Evolutionary conservation across 1,139 yeast species (phyloP), one percentile per base, ranked within the genome.

Genomic region (Wickerhamomyces sp.): DNA sequence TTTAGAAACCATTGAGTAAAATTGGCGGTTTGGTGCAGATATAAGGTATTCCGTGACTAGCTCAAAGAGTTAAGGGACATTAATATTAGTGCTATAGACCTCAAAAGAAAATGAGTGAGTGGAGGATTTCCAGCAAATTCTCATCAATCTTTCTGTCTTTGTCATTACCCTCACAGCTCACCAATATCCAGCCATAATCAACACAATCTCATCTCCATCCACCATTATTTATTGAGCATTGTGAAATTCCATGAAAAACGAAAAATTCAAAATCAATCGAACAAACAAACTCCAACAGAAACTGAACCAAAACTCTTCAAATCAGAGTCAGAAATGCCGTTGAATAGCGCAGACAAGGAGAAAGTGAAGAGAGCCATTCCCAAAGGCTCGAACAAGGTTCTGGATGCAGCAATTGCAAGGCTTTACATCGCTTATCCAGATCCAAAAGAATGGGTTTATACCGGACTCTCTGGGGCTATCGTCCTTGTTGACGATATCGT

Each of bases 331-430:
- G 31, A 13, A 29, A 49, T 51, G 54, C 27, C 54, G 35, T 68
- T 89, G 43, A 78, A 80, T 35, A 68, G 84, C 37, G 75, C 75
- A 11, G 97, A 91, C 64, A 90, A 89, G 64, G 96, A 90, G 60
- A 83, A 85, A 62, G 80, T 93, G 65, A 91, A 91, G 62, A 72
- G 97, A 49, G 89, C 84, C 29, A 75, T 93, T 44, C 98, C 99
- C 41, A 90, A 89, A 66, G 81, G 90, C 11, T 75, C 91, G 45
- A 91, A 90, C 64, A 91, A 90, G 63, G 79, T 93, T 56, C 72
- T 93, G 37, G 96, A 89, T 67, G 95, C 95, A 40, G 84, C 96
- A 0, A 86, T 91, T 6, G 97, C 96, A 1, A 70, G 96, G 47
- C 73, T 93, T 42, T 93, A 91, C 67, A 79, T 93, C 36, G 96